phyloP scores from a whole-genome alignment of 1,139 yeast species.

The Arxiozyma slooffiae region DNA sequence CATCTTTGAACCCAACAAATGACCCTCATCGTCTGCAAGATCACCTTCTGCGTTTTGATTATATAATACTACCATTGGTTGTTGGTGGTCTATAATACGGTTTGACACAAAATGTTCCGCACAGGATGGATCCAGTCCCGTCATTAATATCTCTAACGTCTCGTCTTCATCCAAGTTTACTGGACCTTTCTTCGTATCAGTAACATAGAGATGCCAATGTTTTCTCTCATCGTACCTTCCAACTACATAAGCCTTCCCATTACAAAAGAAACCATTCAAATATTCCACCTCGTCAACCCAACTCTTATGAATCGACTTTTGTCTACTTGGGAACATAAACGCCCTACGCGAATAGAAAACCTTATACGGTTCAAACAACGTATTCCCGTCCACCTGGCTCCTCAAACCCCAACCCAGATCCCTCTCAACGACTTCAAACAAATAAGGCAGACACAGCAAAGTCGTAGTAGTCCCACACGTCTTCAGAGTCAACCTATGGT shows the following conservation, averaged over 20 bases:
- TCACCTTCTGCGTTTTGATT: slow-evolving; percentile 15
- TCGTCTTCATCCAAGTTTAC: slow-evolving; percentile 42
- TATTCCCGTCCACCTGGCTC: slow-evolving; percentile 15
- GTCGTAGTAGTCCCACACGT: slow-evolving; percentile 97
- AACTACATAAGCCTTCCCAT: slow-evolving; percentile 64
- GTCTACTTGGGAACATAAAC: slow-evolving; percentile 86
- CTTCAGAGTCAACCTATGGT: slow-evolving; percentile 75
- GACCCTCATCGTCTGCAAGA: slow-evolving; percentile 60
- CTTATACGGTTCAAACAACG: slow-evolving; percentile 42
- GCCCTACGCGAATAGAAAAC: slow-evolving; percentile 85
- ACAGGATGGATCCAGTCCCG: slow-evolving; percentile 54
- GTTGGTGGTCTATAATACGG: slow-evolving; percentile 31
- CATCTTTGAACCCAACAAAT: slow-evolving; percentile 59
- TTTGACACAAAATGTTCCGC: slow-evolving; percentile 49
- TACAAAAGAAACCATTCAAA: slow-evolving; percentile 52
- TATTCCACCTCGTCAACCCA: slow-evolving; percentile 76
- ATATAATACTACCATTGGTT: slow-evolving; percentile 27
- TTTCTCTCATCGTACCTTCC: slow-evolving; percentile 61
- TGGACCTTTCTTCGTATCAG: slow-evolving; percentile 34
- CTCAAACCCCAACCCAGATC: slow-evolving; percentile 33
- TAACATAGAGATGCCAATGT: slow-evolving; percentile 85
- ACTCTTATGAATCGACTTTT: slow-evolving; percentile 67
- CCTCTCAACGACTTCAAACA: slow-evolving; percentile 44
- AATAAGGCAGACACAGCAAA: slow-evolving; percentile 59
- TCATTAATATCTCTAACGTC: slow-evolving; percentile 87